A percentile compares a stretch with the other conserved stretches of the same genome.
These are phyloP conservation scores for Pseudoturritis turrita DNA, from an alignment of 345 rosid genomes.

Conservation along the genomic window DNA sequence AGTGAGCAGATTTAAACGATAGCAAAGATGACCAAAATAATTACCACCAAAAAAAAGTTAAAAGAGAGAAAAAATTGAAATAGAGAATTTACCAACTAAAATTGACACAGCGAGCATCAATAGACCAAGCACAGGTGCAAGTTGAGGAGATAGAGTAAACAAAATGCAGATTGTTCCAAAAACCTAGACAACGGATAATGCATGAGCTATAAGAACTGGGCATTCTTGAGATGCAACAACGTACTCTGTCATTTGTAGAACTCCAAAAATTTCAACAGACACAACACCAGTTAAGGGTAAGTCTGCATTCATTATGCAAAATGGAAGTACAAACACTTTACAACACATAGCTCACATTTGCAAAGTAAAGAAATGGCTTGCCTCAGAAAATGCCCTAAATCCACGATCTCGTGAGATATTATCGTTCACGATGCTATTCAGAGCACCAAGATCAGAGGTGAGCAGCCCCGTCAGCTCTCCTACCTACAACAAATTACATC, in stretches of 20 bases:
- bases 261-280: background rate
- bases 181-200: constrained; percentile 44
- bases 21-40: constrained; percentile 21
- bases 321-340: background rate
- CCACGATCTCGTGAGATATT: constrained; percentile 96
- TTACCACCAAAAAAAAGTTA: background rate
- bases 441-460: constrained; percentile 87
- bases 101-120: constrained; percentile 70
- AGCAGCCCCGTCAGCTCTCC: constrained; percentile 84
- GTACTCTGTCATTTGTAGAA: background rate
- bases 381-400: constrained; percentile 97
- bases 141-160: constrained; percentile 75
- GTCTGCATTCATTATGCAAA: background rate
- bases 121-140: constrained; percentile 82
- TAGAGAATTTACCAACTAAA: constrained; percentile 63
- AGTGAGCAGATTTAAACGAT: constrained; percentile 23
- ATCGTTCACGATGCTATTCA: constrained; percentile 75
- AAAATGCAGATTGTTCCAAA: constrained; percentile 76
- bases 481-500: constrained; percentile 42
- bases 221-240: constrained; percentile 1
- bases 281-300: background rate
- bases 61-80: constrained; percentile 1
- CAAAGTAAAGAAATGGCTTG: constrained; percentile 63
- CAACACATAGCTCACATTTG: constrained; percentile 51
- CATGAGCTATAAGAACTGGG: constrained; percentile 2